A percentile compares a stretch with the other conserved stretches of the same genome.
Conservation (phyloP, 805 yeast genomes). For the Starmerella vitae region DNA sequence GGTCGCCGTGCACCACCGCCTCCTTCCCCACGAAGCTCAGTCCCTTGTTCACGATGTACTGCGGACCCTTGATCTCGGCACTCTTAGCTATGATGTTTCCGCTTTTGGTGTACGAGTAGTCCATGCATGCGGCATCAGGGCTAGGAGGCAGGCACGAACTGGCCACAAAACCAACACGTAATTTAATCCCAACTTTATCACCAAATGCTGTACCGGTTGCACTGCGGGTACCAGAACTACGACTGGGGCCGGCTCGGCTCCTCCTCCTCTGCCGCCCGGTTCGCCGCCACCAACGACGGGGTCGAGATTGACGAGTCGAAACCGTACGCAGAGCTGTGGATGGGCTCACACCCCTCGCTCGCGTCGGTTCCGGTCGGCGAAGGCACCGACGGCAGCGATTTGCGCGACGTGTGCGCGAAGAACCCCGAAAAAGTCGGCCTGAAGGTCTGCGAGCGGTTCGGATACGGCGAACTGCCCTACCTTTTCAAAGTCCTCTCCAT, state of each 20-base stretch:
- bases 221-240: constrained; percentile 52
- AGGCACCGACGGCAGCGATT: constrained; percentile 33
- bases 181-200: no score
- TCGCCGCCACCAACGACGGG: constrained; percentile 50
- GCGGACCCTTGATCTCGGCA: constrained; percentile 28
- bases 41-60: constrained; percentile 30
- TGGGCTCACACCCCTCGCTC: constrained; percentile 94
- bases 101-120: constrained; percentile 9
- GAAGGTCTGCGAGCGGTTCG: constrained; percentile 49
- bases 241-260: constrained; percentile 84
- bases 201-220: constrained; percentile 24
- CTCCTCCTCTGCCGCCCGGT: constrained; percentile 77
- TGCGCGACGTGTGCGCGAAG: constrained; percentile 52
- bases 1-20: constrained; percentile 28
- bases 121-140: no score
- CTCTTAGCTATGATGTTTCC: constrained; percentile 16
- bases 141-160: no score
- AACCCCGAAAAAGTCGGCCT: constrained; percentile 52
- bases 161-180: not conserved
- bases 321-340: constrained; percentile 98
- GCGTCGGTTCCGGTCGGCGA: constrained; percentile 53
- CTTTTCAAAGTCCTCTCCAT: constrained; percentile 89
- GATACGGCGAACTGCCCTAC: constrained; percentile 70
- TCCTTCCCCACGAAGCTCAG: constrained; percentile 25
- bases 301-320: constrained; percentile 52